Base-by-base conservation (phyloP, 176 grass and related monocot species). In the Eleusine coracana region DNA sequence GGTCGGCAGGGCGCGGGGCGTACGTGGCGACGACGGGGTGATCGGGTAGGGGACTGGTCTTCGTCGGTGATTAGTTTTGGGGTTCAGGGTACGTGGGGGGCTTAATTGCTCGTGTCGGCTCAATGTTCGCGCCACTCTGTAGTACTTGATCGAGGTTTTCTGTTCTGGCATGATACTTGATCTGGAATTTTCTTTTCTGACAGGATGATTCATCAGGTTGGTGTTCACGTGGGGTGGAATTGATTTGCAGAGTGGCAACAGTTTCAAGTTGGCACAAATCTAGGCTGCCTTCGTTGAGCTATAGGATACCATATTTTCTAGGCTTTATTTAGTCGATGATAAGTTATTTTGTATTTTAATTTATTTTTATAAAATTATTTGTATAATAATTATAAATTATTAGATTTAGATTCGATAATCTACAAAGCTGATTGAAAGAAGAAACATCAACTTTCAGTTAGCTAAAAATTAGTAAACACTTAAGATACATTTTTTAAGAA, bases 91-190 rank as follows among this genome's bases (percentile, higher is more conserved):
- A 36, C 27, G 2, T 27, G 21, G 60, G 83, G 41, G 37, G 66
- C 66, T 64, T 85, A 78, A 79, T 79, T 78, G 34, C 29, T 44
- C 66, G 54, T 85, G 83, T 72, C 83, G 41, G 83, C 75, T 64
- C 55, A 27, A 15, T 28, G 31, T 52, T 72, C n/a, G 74, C 10
- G 66, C 66, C 66, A 50, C 9, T n/a, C 10, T 78, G 27, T 39
- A 40, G 18, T 39, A 40, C 39, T 48, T 4, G 58, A 74, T 74
- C 27, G 29, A 17, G 25, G 41, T 31, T 31, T 76, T 15, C 44
- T 59, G 8, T 66, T 64, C 34, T 56, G 10, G 51, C 62, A 9
- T 36, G 48, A 52, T 76, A 20, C 69, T 17, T 28, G 55, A 45
- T 73, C 80, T 44, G 45, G 37, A 17, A 9, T 48, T 79, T 78